Evolutionary conservation across 805 yeast species (phyloP), one percentile per base, ranked within the genome.

Genomic region (Kodamaea fukazawae): DNA sequence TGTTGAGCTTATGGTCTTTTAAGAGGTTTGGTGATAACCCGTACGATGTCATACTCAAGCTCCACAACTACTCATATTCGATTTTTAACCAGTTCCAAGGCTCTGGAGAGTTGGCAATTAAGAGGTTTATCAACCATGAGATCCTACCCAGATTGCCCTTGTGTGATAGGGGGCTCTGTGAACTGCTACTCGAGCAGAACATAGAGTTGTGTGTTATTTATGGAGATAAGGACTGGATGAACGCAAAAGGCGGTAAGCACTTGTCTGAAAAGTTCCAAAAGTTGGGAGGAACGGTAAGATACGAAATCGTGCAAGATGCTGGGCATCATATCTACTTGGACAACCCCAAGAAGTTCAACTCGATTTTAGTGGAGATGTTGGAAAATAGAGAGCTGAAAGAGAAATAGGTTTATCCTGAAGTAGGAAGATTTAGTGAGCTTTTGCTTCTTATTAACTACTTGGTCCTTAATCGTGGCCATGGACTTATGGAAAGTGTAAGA

Each of bases 141-240:
- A 65, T 68, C 16, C 51, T 68, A 23, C 63, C 73, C 1, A 46
- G 52, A 15, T 46, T 68, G 13, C 73, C 73, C 2, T 48, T 68
- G n/a, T 54, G 70, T 40, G 72, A 67, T 40, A 55, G 72, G 7
- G 68, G 69, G 2, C 55, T 66, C 22, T 57, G 56, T 6, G 63
- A 63, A 34, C 58, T 50, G 36, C 44, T 67, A 12, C 38, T 42
- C 7, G 46, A 55, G 4, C 35, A 54, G 9, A 42, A 52, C 3
- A 49, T 65, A n/a, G 47, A 51, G 18, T 50, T 57, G 1, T 38
- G 60, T 2, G 66, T 72, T 69, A 30, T 67, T 31, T 68, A 68
- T 36, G 73, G 73, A 1, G 72, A 66, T 9, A 61, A 59, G 28
- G 73, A 68, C 43, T 68, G 73, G 73, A 68, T 68, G 73, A 68